Percentiles rank a stretch among this genome's conserved stretches.
Conservation (phyloP, 1,284 basidiomycete species). For the Athelia sp. region DNA sequence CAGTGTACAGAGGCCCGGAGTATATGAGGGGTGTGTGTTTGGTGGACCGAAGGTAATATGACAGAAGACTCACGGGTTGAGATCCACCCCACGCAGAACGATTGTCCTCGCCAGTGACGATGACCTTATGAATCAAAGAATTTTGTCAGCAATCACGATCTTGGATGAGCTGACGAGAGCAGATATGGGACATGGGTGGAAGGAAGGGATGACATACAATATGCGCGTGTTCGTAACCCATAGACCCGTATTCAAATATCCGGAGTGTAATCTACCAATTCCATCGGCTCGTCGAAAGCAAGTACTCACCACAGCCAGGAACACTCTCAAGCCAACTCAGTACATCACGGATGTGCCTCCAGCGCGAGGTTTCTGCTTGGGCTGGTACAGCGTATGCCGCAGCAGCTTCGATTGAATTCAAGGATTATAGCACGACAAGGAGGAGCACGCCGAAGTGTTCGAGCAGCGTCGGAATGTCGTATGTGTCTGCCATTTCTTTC, state of each 20-base stretch:
- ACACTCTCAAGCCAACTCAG: constrained; percentile 79
- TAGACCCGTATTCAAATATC: no score
- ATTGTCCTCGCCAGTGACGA: constrained; percentile 75
- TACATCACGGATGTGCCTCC: constrained; percentile 48
- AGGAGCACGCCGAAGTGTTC: constrained; percentile 50
- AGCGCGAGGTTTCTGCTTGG: constrained; percentile 55
- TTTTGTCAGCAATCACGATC: background rate
- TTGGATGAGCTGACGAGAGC: background rate
- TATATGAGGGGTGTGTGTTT: no score
- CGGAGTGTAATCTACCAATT: background rate
- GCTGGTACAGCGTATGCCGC: constrained; percentile 72
- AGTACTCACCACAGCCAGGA: constrained; percentile 64
- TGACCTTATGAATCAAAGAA: constrained; percentile 42
- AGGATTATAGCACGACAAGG: constrained; percentile 61
- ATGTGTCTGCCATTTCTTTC: no score
- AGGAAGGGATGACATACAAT: no score
- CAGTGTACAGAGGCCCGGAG: no score
- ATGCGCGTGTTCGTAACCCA: no score
- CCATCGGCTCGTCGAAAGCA: background rate
- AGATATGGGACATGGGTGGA: no score
- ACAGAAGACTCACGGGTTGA: constrained; percentile 68
- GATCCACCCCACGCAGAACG: constrained; percentile 81
- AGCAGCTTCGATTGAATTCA: constrained; percentile 62
- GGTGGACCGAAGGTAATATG: no score
- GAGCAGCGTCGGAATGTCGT: constrained; percentile 30